phyloP scores from a whole-genome alignment of 1,139 yeast genomes.

The Schizosaccharomyces versatilis region DNA sequence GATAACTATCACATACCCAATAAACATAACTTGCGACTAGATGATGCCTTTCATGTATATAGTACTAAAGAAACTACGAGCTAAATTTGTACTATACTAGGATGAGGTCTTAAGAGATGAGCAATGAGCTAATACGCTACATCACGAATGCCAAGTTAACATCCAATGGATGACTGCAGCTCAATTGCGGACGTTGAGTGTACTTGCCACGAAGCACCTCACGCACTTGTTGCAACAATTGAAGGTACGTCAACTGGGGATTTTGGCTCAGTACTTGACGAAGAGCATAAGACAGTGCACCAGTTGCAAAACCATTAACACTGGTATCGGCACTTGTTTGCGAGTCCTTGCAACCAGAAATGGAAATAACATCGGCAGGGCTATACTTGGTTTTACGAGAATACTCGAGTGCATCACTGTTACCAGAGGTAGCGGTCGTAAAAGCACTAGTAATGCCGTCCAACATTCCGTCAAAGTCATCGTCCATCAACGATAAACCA shows the following conservation, averaged over 20 bases:
- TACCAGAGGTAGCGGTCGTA: slow-evolving; percentile 20
- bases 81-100: too few species aligned
- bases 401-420: slow-evolving; percentile 22
- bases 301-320: slow-evolving; percentile 36
- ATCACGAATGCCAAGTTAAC: slow-evolving; percentile 2
- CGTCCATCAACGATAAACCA: slow-evolving; percentile 46
- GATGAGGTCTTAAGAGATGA: too few species aligned
- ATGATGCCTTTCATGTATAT: too few species aligned
- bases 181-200: slow-evolving; percentile 8
- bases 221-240: slow-evolving; percentile 65
- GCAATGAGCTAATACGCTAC: not conserved
- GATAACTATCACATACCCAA: too few species aligned
- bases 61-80: too few species aligned
- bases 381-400: slow-evolving; percentile 43
- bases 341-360: slow-evolving; percentile 32
- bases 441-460: slow-evolving; percentile 29
- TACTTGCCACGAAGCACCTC: slow-evolving; percentile 19
- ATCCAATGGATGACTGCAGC: slow-evolving; percentile 8
- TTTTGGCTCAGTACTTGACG: slow-evolving; percentile 42
- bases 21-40: too few species aligned
- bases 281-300: slow-evolving; percentile 89
- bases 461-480: slow-evolving; percentile 39
- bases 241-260: slow-evolving; percentile 54
- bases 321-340: slow-evolving; percentile 8
- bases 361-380: slow-evolving; percentile 67